Conservation (phyloP, 192 early-diverging fungal genomes). For the Chytriomyces hyalinus region DNA sequence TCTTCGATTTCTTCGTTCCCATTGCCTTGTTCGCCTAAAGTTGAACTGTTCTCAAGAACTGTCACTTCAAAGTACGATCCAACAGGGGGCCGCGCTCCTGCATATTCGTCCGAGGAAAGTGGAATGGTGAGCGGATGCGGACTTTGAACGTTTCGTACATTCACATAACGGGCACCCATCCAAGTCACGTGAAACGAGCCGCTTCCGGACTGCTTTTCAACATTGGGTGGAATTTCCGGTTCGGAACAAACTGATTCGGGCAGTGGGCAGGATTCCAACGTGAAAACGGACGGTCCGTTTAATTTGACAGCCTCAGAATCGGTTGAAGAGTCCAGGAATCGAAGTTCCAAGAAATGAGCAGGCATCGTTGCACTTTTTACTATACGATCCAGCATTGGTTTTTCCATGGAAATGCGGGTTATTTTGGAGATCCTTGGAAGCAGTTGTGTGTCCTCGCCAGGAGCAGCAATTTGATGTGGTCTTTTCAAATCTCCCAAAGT, state of each 20-base stretch:
- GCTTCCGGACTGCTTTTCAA: background rate
- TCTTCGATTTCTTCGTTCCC: background rate
- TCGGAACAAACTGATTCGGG: background rate
- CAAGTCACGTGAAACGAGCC: background rate
- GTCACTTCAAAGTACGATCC: slow-evolving; percentile 45
- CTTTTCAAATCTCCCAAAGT: background rate
- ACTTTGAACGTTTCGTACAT: slow-evolving; percentile 12
- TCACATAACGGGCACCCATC: background rate
- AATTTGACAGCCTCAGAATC: background rate
- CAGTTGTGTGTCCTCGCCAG: background rate
- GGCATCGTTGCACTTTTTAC: background rate
- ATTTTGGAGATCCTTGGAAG: background rate
- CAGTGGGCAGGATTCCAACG: background rate
- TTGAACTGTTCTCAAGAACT: slow-evolving; percentile 8
- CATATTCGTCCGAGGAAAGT: too few species aligned
- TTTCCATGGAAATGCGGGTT: background rate
- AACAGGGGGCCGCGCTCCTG: background rate
- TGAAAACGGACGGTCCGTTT: background rate
- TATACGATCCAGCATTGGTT: background rate
- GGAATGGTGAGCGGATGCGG: background rate
- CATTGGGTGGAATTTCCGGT: background rate
- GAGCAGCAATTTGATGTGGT: background rate
- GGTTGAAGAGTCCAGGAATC: background rate
- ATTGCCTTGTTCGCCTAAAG: background rate
- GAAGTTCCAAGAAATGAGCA: background rate